phyloP scores from a whole-genome alignment of 2,329 filamentous ascomycete species.

The Calonectria naviculata region DNA sequence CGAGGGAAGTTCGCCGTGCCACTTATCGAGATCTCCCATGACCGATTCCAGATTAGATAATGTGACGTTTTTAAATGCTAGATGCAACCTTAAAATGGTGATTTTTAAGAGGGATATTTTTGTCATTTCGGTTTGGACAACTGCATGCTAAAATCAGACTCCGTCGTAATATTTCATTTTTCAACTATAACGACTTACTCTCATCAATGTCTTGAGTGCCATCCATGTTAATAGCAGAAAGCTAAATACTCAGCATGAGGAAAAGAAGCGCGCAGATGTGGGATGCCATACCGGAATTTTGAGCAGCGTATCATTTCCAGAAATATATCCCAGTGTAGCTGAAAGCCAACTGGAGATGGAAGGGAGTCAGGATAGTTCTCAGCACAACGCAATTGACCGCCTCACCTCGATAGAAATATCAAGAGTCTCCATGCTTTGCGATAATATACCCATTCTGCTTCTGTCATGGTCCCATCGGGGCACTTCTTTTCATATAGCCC shows the following conservation, averaged over 20 bases:
- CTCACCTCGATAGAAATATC: neutral
- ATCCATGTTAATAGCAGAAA: neutral
- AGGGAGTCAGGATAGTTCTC: neutral
- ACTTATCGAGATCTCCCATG: neutral
- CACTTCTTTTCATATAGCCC: neutral
- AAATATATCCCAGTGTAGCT: neutral
- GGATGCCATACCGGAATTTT: neutral
- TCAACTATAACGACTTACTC: neutral
- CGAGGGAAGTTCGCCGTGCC: neutral
- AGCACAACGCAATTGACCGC: no score
- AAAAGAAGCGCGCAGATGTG: rapidly evolving
- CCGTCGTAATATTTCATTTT: rapidly evolving
- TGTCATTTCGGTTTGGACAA: neutral
- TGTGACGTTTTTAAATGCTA: neutral
- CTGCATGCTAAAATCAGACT: neutral
- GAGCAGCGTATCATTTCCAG: neutral
- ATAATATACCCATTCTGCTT: neutral
- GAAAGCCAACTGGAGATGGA: neutral
- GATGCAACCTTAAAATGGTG: neutral
- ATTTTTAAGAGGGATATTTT: neutral
- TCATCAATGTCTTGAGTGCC: neutral
- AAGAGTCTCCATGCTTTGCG: neutral
- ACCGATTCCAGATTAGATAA: neutral
- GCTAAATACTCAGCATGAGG: neutral
- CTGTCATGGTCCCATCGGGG: neutral